Base-by-base conservation (phyloP, 75 land plant genomes). In the Adiantum capillusveneris region DNA sequence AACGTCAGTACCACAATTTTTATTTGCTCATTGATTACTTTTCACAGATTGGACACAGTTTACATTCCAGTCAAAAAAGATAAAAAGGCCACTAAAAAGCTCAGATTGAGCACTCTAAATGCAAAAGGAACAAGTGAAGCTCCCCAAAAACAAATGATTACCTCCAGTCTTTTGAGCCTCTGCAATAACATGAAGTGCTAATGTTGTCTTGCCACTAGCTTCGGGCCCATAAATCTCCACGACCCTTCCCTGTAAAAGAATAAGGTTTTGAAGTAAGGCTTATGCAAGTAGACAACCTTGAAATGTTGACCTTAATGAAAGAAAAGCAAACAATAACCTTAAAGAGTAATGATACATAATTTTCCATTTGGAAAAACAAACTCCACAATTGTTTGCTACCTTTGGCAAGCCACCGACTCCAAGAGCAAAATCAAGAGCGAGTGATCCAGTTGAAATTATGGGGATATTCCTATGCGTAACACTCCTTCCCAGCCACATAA, bases 161-260 rank as follows among this genome's bases (percentile, higher is more conserved):
- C 65, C 65, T 77, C 98, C 90, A 56, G 63, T 60, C 48, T 81
- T 88, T 60, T 93, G 98, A 44, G 98, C 75, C 60, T 93, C 95
- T 44, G 96, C 90, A 78, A 93, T 89, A 39, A 84, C 85, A 77
- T 93, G 98, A 45, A 93, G 84, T 28, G 90, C 96, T 69, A 93
- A 84, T 31, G 98, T 93, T 31, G 98, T 93, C 64, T 93, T 93
- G 11, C 98, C 98, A 55, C 96, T 83, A 34, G 96, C 98, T 67
- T 93, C 98, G 30, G 84, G 96, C 2, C 98, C 98, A 79, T 81
- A 93, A 31, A 93, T 86, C 69, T 93, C 98, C 20, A 93, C 79
- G 18, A 93, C 86, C 49, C 98, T 90, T 29, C 98, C 96, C 98
- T 92, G 62, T 39, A 39, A 7, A 39, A 39, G 42, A 7, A 39